Percentiles rank a stretch among this genome's conserved stretches.
Conservation (phyloP, 768 basidiomycete genomes). For the Auricularia auricula-judae region DNA sequence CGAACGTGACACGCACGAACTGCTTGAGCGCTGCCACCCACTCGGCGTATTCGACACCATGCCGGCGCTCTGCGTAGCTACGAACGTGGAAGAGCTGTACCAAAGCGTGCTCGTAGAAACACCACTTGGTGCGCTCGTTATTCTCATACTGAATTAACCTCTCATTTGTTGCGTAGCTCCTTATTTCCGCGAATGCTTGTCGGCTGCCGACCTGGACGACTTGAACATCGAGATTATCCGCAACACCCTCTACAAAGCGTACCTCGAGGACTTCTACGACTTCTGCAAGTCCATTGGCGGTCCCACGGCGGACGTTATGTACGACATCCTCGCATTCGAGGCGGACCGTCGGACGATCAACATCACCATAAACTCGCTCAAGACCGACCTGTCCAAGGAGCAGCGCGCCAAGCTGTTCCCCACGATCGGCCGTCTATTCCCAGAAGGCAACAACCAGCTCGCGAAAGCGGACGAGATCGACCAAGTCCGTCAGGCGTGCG, state of each 20-base stretch:
- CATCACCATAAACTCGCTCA: conserved; percentile 98
- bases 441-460: conserved; percentile 89
- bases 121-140: conserved; percentile 65
- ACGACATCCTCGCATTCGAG: conserved; percentile 85
- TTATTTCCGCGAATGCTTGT: conserved; percentile 93
- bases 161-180: conserved; percentile 41
- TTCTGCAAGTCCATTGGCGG: conserved; percentile 71
- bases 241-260: conserved; percentile 97
- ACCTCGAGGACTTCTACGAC: conserved; percentile 92
- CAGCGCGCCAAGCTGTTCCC: conserved; percentile 92
- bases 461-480: conserved; percentile 94
- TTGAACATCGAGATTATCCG: conserved; percentile 99
- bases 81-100: conserved; percentile 96
- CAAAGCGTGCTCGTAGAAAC: conserved; percentile 96
- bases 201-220: conserved; percentile 93
- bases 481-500: conserved; percentile 78
- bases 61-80: conserved; percentile 98
- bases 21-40: conserved; percentile 93
- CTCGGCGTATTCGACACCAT: conserved; percentile 96
- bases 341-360: conserved; percentile 95
- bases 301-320: conserved; percentile 89
- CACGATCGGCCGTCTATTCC: conserved; percentile 84
- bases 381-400: conserved; percentile 90
- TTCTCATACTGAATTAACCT: background rate
- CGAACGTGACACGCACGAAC: conserved; percentile 93